phyloP scores from a whole-genome alignment of 2,329 filamentous ascomycete genomes.

The Epichloe scottii region DNA sequence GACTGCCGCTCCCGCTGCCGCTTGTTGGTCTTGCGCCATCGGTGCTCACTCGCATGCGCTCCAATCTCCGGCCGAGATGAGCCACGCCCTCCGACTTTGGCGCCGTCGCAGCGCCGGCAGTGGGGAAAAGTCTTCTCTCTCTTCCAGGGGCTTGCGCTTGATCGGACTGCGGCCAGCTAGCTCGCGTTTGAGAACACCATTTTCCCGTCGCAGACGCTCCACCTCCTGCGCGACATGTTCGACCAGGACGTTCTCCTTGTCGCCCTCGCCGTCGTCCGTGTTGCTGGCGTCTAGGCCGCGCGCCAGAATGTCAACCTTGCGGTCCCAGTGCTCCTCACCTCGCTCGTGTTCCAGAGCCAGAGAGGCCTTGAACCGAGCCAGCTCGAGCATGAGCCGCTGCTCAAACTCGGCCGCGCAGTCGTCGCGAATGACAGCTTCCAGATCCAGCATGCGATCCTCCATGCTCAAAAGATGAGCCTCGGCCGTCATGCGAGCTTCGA shows the following conservation, averaged over 20 bases:
- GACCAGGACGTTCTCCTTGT: slow-evolving; percentile 49
- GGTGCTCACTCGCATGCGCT: slow-evolving; percentile 36
- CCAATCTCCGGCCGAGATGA: slow-evolving; percentile 34
- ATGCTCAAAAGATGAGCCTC: slow-evolving; percentile 63
- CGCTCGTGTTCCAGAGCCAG: slow-evolving; percentile 69
- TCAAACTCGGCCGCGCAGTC: slow-evolving; percentile 87
- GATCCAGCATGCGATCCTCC: slow-evolving; percentile 49
- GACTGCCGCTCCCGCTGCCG: slow-evolving; percentile 23
- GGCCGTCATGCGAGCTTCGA: slow-evolving; percentile 54
- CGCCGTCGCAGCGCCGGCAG: neutral
- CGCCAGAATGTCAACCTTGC: slow-evolving; percentile 61
- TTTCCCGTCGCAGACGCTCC: slow-evolving; percentile 51
- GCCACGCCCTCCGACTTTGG: slow-evolving; percentile 13
- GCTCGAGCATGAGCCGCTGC: slow-evolving; percentile 57
- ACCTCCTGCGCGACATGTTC: slow-evolving; percentile 61
- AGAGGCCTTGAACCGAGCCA: slow-evolving; percentile 67
- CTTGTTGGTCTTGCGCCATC: slow-evolving; percentile 17
- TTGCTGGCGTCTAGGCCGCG: slow-evolving; percentile 33
- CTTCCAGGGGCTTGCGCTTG: slow-evolving; percentile 42
- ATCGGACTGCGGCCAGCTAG: slow-evolving; percentile 49
- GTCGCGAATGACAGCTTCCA: slow-evolving; percentile 78
- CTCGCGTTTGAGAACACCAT: slow-evolving; percentile 54
- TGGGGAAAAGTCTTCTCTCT: slow-evolving; percentile 32
- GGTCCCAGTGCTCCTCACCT: slow-evolving; percentile 74
- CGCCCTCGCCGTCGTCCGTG: slow-evolving; percentile 36